Evolutionary conservation across 768 basidiomycete species (phyloP).

Genomic region (Rhodotorula kratochvilovae): DNA sequence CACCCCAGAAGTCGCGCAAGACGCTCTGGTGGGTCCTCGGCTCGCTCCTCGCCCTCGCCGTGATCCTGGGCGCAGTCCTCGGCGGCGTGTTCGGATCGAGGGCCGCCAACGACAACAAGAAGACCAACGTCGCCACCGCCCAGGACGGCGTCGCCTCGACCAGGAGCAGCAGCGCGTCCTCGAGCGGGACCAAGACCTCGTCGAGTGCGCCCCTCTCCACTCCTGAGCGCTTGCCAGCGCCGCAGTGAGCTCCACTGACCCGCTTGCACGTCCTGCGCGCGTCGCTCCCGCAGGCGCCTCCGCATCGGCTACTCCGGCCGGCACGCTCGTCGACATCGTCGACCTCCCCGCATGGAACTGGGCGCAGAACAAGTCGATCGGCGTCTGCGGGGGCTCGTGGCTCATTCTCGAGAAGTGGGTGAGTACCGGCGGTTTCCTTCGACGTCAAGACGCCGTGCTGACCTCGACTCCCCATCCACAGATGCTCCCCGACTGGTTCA

Average conservation of each 20-base stretch:
- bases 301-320: not conserved
- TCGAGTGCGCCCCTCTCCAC: not conserved
- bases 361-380: slow-evolving; percentile 31
- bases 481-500: slow-evolving; percentile 28
- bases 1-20: not conserved
- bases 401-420: slow-evolving; percentile 41
- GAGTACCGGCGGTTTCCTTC: slow-evolving; percentile 7
- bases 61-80: slow-evolving; percentile 35
- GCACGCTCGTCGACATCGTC: slow-evolving; percentile 10
- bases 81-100: slow-evolving; percentile 38
- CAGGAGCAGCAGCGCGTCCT: not conserved
- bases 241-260: not conserved
- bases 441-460: no score
- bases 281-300: not conserved
- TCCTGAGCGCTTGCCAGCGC: not conserved
- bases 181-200: not conserved
- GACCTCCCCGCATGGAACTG: slow-evolving; percentile 37
- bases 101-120: slow-evolving; percentile 20
- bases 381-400: slow-evolving; percentile 28
- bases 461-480: not conserved
- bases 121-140: not conserved
- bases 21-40: slow-evolving; percentile 7
- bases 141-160: not conserved
- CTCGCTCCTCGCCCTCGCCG: slow-evolving; percentile 6
- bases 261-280: not conserved